Evolutionary conservation across 352 stramenopile genomes (phyloP), one percentile per base, ranked within the genome.

Genomic region (Phytophthora sp.): DNA sequence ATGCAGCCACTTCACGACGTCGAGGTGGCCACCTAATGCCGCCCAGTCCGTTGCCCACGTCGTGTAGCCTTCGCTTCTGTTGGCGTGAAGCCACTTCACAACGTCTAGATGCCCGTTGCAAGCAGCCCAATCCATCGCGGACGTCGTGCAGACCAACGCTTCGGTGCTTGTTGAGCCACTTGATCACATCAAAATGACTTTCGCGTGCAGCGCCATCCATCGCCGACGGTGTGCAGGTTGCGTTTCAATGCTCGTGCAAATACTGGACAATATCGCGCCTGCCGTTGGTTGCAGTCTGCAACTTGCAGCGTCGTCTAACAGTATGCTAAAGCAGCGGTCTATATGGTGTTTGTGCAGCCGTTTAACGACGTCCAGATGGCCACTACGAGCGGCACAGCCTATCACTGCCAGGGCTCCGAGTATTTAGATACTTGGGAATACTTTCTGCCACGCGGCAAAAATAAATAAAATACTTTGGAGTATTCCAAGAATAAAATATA

Each of bases 1-100:
- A 26, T 74, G 53, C 2, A 74, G 29, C 61, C 58, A 74, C 21
- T 59, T 26, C 20, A 69, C 21, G 26, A 42, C 21, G 1, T 64
- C 61, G n/a, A 69, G 53, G 30, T 69, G 53, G 1, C 61, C 61
- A 12, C 50, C 45, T 38, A 58, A 23, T 4, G 53, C 45, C 11
- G 61, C 61, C 61, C 53, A 69, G 38, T 69, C 61, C 61, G 64
- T 69, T 12, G 61, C 61, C 52, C 36, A 64, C 21, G 46, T 59
- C 5, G 61, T 69, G 24, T 53, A 69, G 18, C 61, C 61, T 26
- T 58, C 61, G 3, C 16, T 55, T 49, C 45, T 41, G 38, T 69
- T 64, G 0, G 35, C 24, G 16, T 69, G 53, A 7, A 69, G 61
- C 61, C 61, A 69, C 21, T 59, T 54, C 7, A 64, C 38, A 26